Conservation (phyloP, 106 monocot genomes). For the Dendrobium chrysotoxum region DNA sequence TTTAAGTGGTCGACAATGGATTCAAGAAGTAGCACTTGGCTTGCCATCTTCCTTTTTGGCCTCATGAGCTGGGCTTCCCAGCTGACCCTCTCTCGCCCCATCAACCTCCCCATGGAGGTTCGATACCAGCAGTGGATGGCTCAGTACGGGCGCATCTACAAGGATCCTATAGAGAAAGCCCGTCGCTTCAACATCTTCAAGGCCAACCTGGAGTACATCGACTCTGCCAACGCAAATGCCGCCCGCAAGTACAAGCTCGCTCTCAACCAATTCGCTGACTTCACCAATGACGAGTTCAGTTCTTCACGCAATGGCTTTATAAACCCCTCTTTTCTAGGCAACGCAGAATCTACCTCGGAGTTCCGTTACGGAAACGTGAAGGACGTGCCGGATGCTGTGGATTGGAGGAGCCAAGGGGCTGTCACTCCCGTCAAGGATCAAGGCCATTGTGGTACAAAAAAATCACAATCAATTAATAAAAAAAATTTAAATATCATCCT, state of each 20-base stretch:
- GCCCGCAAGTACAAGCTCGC: slow-evolving; percentile 41
- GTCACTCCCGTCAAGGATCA: slow-evolving; percentile 58
- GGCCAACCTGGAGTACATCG: slow-evolving; percentile 29
- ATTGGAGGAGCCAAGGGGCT: slow-evolving; percentile 74
- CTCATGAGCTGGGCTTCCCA: too few relatives aligned
- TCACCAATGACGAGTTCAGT: slow-evolving; percentile 54
- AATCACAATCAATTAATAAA: not conserved
- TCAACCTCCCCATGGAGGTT: too few relatives aligned
- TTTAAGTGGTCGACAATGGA: too few relatives aligned
- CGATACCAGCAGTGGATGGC: slow-evolving; percentile 47
- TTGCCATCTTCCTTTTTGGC: too few relatives aligned
- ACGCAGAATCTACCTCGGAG: slow-evolving; percentile 19
- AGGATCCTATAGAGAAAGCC: slow-evolving; percentile 33
- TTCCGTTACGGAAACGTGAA: not conserved
- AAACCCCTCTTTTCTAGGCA: not conserved
- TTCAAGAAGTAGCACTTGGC: too few relatives aligned
- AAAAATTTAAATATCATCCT: not conserved
- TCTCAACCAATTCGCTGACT: slow-evolving; percentile 68
- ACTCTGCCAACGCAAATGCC: slow-evolving; percentile 59
- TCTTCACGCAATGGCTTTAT: slow-evolving; percentile 20
- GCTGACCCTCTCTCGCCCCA: too few relatives aligned
- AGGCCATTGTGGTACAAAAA: slow-evolving; percentile 53
- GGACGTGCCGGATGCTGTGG: slow-evolving; percentile 56
- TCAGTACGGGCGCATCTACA: slow-evolving; percentile 30
- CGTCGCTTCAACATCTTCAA: slow-evolving; percentile 53